Percentiles rank a stretch among this genome's conserved stretches.
phyloP scores from a whole-genome alignment of 331 rosid genomes.

The Malus hybrid region DNA sequence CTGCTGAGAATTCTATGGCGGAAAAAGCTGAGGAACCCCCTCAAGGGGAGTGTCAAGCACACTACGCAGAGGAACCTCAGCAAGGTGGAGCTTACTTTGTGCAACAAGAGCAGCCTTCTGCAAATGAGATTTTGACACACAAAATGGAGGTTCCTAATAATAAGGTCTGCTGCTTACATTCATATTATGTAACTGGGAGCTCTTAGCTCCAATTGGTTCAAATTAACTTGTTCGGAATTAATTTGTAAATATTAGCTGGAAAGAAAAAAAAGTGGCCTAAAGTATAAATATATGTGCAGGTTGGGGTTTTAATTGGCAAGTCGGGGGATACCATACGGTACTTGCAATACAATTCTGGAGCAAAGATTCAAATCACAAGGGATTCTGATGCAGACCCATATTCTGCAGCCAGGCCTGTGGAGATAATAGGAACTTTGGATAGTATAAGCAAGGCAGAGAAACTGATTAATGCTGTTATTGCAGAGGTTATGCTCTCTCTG shows the following conservation, averaged over 20 bases:
- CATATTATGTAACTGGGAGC: neutral
- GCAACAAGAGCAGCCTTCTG: conserved; percentile 30
- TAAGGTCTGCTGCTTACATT: conserved; percentile 41
- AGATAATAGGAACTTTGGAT: conserved; percentile 69
- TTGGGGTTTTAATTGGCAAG: conserved; percentile 97
- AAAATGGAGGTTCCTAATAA: conserved; percentile 89
- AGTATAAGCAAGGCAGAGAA: conserved; percentile 82
- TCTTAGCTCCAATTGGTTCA: neutral
- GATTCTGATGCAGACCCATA: conserved; percentile 80
- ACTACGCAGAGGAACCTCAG: conserved; percentile 25
- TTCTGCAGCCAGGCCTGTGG: conserved; percentile 67
- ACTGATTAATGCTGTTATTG: conserved; percentile 83
- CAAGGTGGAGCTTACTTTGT: conserved; percentile 24
- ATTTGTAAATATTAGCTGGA: no score
- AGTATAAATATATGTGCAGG: conserved; percentile 41
- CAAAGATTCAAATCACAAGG: conserved; percentile 89
- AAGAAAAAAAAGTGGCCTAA: neutral
- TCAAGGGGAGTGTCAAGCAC: conserved; percentile 24
- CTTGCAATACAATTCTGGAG: conserved; percentile 88
- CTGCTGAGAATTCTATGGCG: conserved; percentile 3
- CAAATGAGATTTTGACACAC: conserved; percentile 25
- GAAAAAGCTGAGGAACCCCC: conserved; percentile 15
- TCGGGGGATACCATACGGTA: conserved; percentile 89
- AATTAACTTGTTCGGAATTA: neutral
- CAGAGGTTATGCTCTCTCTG: conserved; percentile 46